Evolutionary conservation across 495 filamentous ascomycete genomes (phyloP), one percentile per base, ranked within the genome.

Genomic region (Hypoxylon fuscum): DNA sequence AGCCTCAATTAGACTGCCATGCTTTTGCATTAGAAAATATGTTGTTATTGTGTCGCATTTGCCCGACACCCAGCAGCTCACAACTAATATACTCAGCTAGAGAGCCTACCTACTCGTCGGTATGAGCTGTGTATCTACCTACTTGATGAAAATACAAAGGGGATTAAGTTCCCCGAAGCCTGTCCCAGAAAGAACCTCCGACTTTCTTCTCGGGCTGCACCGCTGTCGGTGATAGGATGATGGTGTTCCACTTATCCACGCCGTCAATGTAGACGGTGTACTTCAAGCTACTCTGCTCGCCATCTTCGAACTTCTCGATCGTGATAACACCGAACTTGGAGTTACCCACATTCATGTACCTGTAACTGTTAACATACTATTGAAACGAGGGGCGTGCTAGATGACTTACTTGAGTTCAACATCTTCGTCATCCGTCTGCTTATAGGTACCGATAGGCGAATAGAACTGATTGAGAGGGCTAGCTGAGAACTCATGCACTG

Each of bases 381-480:
- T 18, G 14, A 10, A 37, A 25, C 18, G 31, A 3, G 6, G 1
- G 5, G 0, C 23, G 38, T 25, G 54, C 31, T 1, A 10, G 10
- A 31, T 15, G 23, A 80, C 80, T 75, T 77, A 90, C 83, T 96
- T 93, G 46, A 96, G 80, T 55, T 83, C 72, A 4, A 94, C 81
- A 72, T 97, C 93, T 61, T 92, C 88, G 0, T 82, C 76, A 68
- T 95, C 92, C 1, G 78, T 85, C 72, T 96, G 90, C 35, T 74
- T 67, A 70, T 97, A 98, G 1, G 93, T 92, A 4, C 88, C 82
- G n/a, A 91, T 74, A 1, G 95, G 95, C 8, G 96, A 77, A 66
- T 91, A 97, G 67, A 98, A 98, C 85, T 97, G 96, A 62, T 84
- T 94, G 34, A 98, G 69, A 18, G 95, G 95, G 47, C 90, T 92